Evolutionary conservation across 176 grass and related monocot genomes (phyloP), one percentile per base, ranked within the genome.

Genomic region (Poa pratensis): DNA sequence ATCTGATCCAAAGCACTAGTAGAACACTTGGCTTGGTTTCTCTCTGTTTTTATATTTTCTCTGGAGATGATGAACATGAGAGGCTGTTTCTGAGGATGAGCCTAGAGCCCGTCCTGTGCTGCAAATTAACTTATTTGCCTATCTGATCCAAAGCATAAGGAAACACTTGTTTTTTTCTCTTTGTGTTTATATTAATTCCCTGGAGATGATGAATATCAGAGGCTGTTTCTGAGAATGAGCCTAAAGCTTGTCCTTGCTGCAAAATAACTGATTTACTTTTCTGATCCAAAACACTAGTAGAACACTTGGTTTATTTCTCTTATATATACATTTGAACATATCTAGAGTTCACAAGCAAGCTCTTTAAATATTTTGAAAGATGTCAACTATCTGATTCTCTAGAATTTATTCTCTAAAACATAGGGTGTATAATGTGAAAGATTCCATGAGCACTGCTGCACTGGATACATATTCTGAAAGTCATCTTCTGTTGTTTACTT

Each of bases 51-150:
- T 23, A 64, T 42, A 9, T 14, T 71, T 13, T 40, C 7, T 1
- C 0, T 14, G 68, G 68, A 71, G 68, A 71, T 87, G 88, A 83
- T 45, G 80, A 80, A 12, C 48, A 83, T 87, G 67, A 87, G 84
- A 90, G 88, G 74, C 80, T 80, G 80, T 90, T 83, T 83, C 84
- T 79, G 84, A 90, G 84, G 79, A 77, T 19, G 80, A 68, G 84
- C 79, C 73, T 55, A 39, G 55, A 40, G 73, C 73, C 48, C 16
- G 27, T 1, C 74, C 34, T 9, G 58, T 90, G 84, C 67, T 83
- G 84, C 74, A 83, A 74, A 86, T 27, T 0, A 83, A 73, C 84
- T 87, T 66, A 90, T 90, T 70, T 74, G 55, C 88, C 7, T 16
- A 83, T 86, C 58, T 90, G 84, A 79, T 67, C 88, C 73, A 11